Evolutionary conservation across 148 eudicot species (phyloP).

Genomic region (Polygonum aviculare): DNA sequence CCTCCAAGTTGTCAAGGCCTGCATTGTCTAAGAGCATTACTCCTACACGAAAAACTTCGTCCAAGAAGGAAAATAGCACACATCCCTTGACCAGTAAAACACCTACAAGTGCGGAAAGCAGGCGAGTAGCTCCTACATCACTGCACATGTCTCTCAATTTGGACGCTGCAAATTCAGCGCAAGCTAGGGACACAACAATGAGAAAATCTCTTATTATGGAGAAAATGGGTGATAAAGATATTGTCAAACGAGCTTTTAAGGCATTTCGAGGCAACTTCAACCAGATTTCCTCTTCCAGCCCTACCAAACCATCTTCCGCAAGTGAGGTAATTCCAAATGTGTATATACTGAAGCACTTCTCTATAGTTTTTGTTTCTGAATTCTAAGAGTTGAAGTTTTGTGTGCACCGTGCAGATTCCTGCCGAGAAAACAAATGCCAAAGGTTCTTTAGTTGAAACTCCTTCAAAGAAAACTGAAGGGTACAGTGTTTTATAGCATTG

Average conservation of each 20-base stretch:
- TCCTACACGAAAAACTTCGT: constrained; percentile 30
- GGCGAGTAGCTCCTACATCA: constrained; percentile 43
- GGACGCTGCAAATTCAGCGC: constrained; percentile 36
- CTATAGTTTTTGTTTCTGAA: neutral
- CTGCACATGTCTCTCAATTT: constrained; percentile 66
- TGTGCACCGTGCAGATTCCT: constrained; percentile 37
- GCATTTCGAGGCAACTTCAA: constrained; percentile 46
- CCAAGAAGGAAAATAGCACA: constrained; percentile 34
- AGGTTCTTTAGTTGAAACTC: constrained; percentile 27
- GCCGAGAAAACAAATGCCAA: constrained; percentile 31
- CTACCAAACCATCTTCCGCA: constrained; percentile 23
- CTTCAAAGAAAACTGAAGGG: constrained; percentile 50
- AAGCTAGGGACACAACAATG: constrained; percentile 26
- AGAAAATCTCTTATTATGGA: constrained; percentile 84
- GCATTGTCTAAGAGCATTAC: constrained; percentile 20
- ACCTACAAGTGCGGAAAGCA: constrained; percentile 30
- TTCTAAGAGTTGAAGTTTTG: neutral
- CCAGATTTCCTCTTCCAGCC: constrained; percentile 27
- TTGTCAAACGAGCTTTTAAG: constrained; percentile 82
- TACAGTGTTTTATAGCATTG: constrained; percentile 21
- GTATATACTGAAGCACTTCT: neutral
- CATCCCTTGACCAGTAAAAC: constrained; percentile 34
- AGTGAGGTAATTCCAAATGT: constrained; percentile 29
- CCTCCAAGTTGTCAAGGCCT: constrained; percentile 39
- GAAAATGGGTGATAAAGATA: constrained; percentile 95